Evolutionary conservation across 2,329 filamentous ascomycete species (phyloP).

Genomic region (Diaporthe sp.): DNA sequence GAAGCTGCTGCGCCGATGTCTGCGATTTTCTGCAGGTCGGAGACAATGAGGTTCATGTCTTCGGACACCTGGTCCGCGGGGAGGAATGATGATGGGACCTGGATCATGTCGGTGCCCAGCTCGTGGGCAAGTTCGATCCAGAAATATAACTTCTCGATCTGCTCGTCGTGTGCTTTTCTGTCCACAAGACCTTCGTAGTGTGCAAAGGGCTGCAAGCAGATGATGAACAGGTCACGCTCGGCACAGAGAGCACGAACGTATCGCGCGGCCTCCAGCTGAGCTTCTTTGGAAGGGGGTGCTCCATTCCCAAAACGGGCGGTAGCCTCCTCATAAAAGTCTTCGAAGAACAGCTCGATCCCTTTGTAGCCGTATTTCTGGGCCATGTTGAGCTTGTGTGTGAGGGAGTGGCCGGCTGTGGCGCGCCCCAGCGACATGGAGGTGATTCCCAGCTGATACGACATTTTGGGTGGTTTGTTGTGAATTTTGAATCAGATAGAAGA

Average conservation of each 20-base stretch:
- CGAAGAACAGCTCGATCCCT: conserved; percentile 83
- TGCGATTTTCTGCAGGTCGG: conserved; percentile 74
- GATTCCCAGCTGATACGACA: conserved; percentile 75
- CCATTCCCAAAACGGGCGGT: conserved; percentile 11
- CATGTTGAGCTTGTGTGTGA: conserved; percentile 77
- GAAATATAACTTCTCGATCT: conserved; percentile 74
- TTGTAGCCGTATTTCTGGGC: conserved; percentile 75
- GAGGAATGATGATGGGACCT: conserved; percentile 81
- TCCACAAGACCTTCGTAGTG: conserved; percentile 82
- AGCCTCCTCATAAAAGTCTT: conserved; percentile 78
- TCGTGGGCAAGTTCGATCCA: conserved; percentile 78
- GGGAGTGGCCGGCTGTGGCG: conserved; percentile 75
- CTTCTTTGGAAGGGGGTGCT: conserved; percentile 41
- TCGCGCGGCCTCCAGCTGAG: conserved; percentile 66
- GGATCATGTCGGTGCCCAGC: conserved; percentile 78
- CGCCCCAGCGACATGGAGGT: conserved; percentile 84
- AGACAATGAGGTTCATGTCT: conserved; percentile 67
- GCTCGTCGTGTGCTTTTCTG: conserved; percentile 65
- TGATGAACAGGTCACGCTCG: conserved; percentile 62
- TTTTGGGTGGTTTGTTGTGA: conserved; percentile 46
- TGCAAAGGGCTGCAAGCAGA: conserved; percentile 82
- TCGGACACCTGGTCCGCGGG: conserved; percentile 59
- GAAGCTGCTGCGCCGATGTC: conserved; percentile 72
- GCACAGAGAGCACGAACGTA: conserved; percentile 70
- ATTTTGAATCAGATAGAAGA: background rate